Base-by-base conservation (phyloP, 208 protist genomes). In the Trypanosoma theileri region DNA sequence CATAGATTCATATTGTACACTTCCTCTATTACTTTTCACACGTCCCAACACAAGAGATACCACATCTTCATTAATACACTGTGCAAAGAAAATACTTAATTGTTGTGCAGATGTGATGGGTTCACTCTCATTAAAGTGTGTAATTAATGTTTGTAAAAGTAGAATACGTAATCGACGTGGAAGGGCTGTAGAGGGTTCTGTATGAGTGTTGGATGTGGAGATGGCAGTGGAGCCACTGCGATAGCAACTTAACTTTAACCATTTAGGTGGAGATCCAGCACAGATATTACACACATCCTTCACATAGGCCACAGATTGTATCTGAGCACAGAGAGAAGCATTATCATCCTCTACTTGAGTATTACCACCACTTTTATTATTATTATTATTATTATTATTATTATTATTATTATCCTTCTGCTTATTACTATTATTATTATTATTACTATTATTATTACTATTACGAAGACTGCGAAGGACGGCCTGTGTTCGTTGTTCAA, bases 231-330 rank as follows among this genome's bases (percentile, higher is more conserved):
- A 48, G 42, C 16, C 22, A 31, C 22, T 44, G 28, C 19, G 19
- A 10, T 56, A 50, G 31, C 35, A 64, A 16, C 42, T 21, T 26
- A 81, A 35, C 10, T 69, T 56, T 1, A 85, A 41, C 80, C 80
- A 85, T 41, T 61, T 73, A 13, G 80, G 66, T n/a, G 63, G 19
- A 40, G 26, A 35, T 0, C 63, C 72, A 44, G 58, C 22, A n/a
- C 62, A 70, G 1, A 92, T 57, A 22, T 63, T 69, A 59, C 82
- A 89, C n/a, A 92, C 46, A 66, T 92, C 86, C 59, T 85, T 88
- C 21, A 85, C 62, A 60, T 82, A 88, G 3, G 79, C 72, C n/a
- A 81, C 77, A 9, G 77, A 69, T 17, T 86, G 78, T 61, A 92
- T 71, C 60, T 85, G 85, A 12, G 73, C 73, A 11, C 66, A 74